These are phyloP conservation scores for Glycine latifolia DNA, from an alignment of 306 rosid genomes.

Conservation along the genomic window DNA sequence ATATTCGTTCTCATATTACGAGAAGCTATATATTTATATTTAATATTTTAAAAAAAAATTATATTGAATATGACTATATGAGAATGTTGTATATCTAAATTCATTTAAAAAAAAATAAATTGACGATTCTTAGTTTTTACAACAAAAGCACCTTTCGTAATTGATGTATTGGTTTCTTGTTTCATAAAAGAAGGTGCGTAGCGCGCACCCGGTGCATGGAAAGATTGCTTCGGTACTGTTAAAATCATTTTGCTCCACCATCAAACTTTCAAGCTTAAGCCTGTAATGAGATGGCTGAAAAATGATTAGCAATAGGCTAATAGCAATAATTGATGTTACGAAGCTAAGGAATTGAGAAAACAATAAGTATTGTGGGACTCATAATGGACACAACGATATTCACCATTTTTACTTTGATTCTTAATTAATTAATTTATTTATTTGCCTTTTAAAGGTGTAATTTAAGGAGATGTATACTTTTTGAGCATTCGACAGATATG, in stretches of 20 bases:
- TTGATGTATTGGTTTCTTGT: not conserved
- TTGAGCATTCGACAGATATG: not conserved
- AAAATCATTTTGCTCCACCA: not conserved
- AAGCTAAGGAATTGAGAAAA: slow-evolving; percentile 51
- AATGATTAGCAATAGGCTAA: not conserved
- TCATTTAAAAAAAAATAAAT: not conserved
- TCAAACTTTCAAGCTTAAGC: not conserved
- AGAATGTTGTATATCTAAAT: not conserved
- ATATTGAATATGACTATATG: not conserved
- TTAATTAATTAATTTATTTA: not conserved
- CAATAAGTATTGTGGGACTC: slow-evolving; percentile 53
- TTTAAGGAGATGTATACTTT: not conserved
- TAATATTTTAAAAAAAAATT: not conserved
- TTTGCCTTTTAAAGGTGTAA: not conserved
- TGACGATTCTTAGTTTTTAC: not conserved
- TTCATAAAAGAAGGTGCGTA: slow-evolving; percentile 25
- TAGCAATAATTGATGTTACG: slow-evolving; percentile 47
- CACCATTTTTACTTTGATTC: slow-evolving; percentile 18
- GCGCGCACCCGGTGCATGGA: slow-evolving; percentile 39
- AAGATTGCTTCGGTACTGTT: not conserved
- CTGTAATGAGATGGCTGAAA: slow-evolving; percentile 32
- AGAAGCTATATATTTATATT: no score
- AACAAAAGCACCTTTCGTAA: not conserved
- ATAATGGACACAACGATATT: slow-evolving; percentile 31
- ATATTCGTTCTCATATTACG: no score